A percentile compares a stretch with the other conserved stretches of the same genome.
Conservation (phyloP, 805 yeast genomes). For the Torulaspora maleeae region DNA sequence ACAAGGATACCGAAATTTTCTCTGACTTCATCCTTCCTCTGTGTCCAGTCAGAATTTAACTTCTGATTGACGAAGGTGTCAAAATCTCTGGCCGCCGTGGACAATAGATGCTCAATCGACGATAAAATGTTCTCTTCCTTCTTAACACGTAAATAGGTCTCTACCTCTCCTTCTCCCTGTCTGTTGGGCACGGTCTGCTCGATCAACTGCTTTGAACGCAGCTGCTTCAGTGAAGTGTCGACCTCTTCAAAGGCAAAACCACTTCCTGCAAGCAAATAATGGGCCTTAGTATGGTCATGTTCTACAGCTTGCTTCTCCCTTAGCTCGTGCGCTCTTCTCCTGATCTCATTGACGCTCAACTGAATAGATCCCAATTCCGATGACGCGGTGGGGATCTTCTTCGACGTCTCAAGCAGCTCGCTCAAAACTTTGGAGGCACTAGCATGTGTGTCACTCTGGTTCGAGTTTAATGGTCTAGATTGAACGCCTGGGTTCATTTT, state of each 20-base stretch:
- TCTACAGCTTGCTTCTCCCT: slow-evolving; percentile 43
- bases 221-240: slow-evolving; percentile 48
- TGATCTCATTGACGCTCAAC: slow-evolving; percentile 73
- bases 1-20: slow-evolving; percentile 60
- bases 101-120: slow-evolving; percentile 76
- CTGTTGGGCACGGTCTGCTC: slow-evolving; percentile 22
- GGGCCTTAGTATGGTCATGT: slow-evolving; percentile 61
- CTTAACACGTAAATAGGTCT: slow-evolving; percentile 57
- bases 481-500: slow-evolving; percentile 9
- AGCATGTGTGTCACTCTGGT: slow-evolving; percentile 4
- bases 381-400: slow-evolving; percentile 59
- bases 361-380: slow-evolving; percentile 77
- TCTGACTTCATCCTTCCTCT: slow-evolving; percentile 67
- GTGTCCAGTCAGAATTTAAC: slow-evolving; percentile 78
- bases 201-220: slow-evolving; percentile 40
- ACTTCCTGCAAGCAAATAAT: slow-evolving; percentile 82
- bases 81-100: slow-evolving; percentile 74
- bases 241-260: slow-evolving; percentile 85
- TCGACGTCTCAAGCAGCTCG: slow-evolving; percentile 73
- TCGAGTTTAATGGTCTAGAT: slow-evolving; percentile 4
- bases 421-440: slow-evolving; percentile 39
- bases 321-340: slow-evolving; percentile 56
- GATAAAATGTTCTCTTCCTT: slow-evolving; percentile 78
- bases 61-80: slow-evolving; percentile 70
- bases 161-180: slow-evolving; percentile 43